Evolutionary conservation across 1,139 yeast genomes (phyloP), one percentile per base, ranked within the genome.

Genomic region (Suhomyces atakaporum): DNA sequence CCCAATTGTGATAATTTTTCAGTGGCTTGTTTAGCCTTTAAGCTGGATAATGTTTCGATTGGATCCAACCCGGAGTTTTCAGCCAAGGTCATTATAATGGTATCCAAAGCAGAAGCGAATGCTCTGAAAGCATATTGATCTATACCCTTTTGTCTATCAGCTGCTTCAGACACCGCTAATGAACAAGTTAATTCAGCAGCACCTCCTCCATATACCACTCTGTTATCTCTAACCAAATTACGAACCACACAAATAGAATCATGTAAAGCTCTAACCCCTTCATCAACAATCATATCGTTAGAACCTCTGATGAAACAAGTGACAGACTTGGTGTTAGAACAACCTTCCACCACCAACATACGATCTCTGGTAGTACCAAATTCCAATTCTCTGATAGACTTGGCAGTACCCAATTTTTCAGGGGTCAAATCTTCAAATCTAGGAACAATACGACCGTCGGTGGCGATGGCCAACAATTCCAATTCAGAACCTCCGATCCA

Each of bases 401-500:
- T 96, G 31, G 97, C 97, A 29, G 69, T 68, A 43, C 98, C 99
- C 47, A 94, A 75, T 62, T 94, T 94, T 29, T 79, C 88, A 1
- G 80, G 63, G 5, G 84, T 66, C 54, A 94, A 75, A 60, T 92
- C 98, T 67, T 94, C 97, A 64, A 94, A 92, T 55, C 98, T 75
- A 27, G 98, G 97, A 29, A 94, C 98, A 51, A 92, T 94, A 54
- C 96, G 81, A 40, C 97, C 98, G 56, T 88, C 84, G 20, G 98
- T 92, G 31, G 98, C 97, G 61, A 94, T 92, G 25, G 98, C 98
- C 54, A 94, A 81, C 47, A 88, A 77, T 67, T 92, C 98, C 52
- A 92, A 76, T 58, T 94, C 99, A 35, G 95, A 88, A 26, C 98
- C 98, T 42, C 98, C 98, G 39, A 94, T 96, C 98, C 98, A 94